phyloP scores from a whole-genome alignment of 1,284 basidiomycete species.

The Phlebopus sp. region DNA sequence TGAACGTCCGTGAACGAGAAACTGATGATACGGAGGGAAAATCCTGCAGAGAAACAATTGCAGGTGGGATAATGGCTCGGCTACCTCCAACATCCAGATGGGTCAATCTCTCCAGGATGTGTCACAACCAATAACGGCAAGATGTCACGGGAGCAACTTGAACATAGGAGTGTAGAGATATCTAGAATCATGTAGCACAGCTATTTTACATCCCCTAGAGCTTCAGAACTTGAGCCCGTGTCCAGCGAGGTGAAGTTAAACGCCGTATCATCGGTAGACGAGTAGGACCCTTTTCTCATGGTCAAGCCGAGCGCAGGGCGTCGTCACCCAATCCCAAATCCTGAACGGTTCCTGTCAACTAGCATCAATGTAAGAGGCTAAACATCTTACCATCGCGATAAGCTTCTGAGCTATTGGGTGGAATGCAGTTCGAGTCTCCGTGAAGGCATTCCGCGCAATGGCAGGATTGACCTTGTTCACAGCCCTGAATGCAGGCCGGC shows the following conservation, averaged over 20 bases:
- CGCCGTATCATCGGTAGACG: too few species aligned
- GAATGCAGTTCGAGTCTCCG: conserved; percentile 54
- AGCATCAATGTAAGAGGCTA: not conserved
- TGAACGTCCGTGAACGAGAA: conserved; percentile 1
- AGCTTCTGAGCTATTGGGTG: conserved; percentile 77
- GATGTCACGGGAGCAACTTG: too few species aligned
- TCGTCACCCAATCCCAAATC: conserved; percentile 20
- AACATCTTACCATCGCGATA: conserved; percentile 62
- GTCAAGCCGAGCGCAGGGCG: not conserved
- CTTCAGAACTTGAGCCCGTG: too few species aligned
- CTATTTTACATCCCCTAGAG: too few species aligned
- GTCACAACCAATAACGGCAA: too few species aligned
- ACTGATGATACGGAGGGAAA: not conserved
- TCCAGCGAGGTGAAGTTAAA: too few species aligned
- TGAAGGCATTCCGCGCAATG: conserved; percentile 64
- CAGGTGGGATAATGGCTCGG: too few species aligned
- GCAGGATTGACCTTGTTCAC: conserved; percentile 56
- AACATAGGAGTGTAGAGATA: too few species aligned
- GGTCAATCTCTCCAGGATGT: too few species aligned
- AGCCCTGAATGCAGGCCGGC: conserved; percentile 63
- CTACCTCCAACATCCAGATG: too few species aligned
- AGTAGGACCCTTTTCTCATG: too few species aligned
- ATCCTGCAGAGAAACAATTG: not conserved
- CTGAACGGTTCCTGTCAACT: conserved; percentile 7
- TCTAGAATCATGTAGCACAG: too few species aligned